A percentile compares a stretch with the other conserved stretches of the same genome.
These are phyloP conservation scores for Mitragyna speciosa DNA, from an alignment of 257 asterid genomes.

Conservation along the genomic window DNA sequence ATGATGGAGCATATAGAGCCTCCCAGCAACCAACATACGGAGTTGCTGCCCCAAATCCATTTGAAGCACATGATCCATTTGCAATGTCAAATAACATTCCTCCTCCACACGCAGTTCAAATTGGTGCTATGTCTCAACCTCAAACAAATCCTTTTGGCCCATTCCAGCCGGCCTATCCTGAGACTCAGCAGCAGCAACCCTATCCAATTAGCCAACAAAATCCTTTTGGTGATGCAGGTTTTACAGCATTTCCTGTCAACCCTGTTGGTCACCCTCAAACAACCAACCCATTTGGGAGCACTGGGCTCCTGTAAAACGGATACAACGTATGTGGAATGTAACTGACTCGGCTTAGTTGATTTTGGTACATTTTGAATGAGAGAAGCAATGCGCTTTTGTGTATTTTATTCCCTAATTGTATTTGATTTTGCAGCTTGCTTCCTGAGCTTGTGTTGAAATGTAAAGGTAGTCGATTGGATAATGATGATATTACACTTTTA, in stretches of 20 bases:
- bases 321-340: conserved; percentile 31
- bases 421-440: conserved; percentile 27
- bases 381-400: conserved; percentile 27
- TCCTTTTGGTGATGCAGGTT: conserved; percentile 76
- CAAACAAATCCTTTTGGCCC: conserved; percentile 79
- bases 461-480: conserved; percentile 36
- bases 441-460: conserved; percentile 34
- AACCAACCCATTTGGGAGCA: conserved; percentile 73
- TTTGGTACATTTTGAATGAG: conserved; percentile 38
- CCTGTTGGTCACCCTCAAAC: conserved; percentile 51
- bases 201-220: conserved; percentile 51
- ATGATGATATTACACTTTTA: conserved; percentile 14
- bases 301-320: conserved; percentile 50
- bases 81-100: conserved; percentile 48
- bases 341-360: conserved; percentile 43
- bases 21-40: conserved; percentile 89
- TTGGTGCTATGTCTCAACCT: conserved; percentile 44
- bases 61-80: conserved; percentile 77
- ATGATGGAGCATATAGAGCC: conserved; percentile 87
- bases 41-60: conserved; percentile 87
- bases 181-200: conserved; percentile 47
- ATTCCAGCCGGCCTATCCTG: conserved; percentile 62
- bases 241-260: conserved; percentile 57
- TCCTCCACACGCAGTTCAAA: conserved; percentile 54
- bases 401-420: conserved; percentile 15